Evolutionary conservation across 352 stramenopile genomes (phyloP).

Genomic region (Pythium brassicae): DNA sequence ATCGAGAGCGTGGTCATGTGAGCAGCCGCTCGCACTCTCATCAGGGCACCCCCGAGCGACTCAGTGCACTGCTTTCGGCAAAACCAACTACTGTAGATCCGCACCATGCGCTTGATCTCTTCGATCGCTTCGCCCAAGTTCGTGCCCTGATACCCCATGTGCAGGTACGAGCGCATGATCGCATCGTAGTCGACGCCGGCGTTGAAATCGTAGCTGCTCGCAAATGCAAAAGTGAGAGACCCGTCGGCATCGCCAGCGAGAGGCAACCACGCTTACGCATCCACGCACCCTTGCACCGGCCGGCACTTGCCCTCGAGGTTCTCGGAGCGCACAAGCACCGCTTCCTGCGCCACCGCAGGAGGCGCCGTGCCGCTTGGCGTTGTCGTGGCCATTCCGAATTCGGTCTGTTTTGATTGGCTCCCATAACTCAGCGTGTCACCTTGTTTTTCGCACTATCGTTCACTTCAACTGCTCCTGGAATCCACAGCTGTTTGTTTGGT

Average conservation of each 20-base stretch:
- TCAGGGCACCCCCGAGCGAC: too few relatives aligned
- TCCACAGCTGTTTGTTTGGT: too few relatives aligned
- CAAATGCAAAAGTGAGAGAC: neutral
- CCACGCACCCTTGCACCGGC: constrained; percentile 33
- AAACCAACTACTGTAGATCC: too few relatives aligned
- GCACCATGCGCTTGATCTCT: constrained; percentile 97
- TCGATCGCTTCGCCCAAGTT: constrained; percentile 96
- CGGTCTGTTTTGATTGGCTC: neutral
- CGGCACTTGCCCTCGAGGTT: constrained; percentile 65
- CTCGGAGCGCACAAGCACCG: constrained; percentile 75
- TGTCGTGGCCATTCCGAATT: neutral
- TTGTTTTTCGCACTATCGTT: too few relatives aligned
- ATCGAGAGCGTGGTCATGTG: too few relatives aligned
- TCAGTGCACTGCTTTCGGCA: too few relatives aligned
- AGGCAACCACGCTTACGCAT: neutral
- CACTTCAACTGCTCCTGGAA: too few relatives aligned
- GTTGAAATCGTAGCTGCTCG: constrained; percentile 88
- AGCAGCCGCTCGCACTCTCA: too few relatives aligned
- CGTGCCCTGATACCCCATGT: constrained; percentile 95
- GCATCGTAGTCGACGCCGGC: constrained; percentile 82
- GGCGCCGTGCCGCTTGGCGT: constrained; percentile 15
- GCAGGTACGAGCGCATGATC: constrained; percentile 78
- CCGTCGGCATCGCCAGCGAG: neutral
- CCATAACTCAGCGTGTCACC: neutral
- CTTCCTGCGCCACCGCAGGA: constrained; percentile 58